phyloP scores from a whole-genome alignment of 352 stramenopile species.

The Globisporangium emineosum region DNA sequence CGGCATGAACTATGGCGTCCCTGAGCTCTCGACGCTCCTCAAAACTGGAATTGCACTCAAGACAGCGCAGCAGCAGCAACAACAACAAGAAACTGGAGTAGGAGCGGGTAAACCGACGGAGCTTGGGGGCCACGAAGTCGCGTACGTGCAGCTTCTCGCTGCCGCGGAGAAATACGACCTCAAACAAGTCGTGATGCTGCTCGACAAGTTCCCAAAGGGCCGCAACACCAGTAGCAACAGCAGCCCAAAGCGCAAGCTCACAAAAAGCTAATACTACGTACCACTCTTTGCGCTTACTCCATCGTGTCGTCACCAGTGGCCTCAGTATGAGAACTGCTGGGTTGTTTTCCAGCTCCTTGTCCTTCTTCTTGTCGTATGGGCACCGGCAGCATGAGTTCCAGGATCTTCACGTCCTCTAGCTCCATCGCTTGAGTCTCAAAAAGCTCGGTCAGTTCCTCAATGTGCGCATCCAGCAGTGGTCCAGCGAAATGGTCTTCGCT shows the following conservation, averaged over 20 bases:
- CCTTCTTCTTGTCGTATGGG: background rate
- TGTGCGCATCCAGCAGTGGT: conserved; percentile 37
- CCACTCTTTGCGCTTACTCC: background rate
- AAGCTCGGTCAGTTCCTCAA: conserved; percentile 48
- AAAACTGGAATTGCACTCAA: conserved; percentile 55
- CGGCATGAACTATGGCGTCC: conserved; percentile 67
- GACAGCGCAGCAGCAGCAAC: conserved; percentile 8
- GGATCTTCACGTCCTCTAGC: conserved; percentile 40
- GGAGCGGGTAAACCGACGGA: conserved; percentile 20
- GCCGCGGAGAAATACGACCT: conserved; percentile 78
- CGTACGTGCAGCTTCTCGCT: conserved; percentile 55
- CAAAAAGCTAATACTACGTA: background rate
- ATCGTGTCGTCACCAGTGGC: background rate
- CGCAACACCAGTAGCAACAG: conserved; percentile 17
- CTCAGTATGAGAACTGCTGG: too few species aligned
- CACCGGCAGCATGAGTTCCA: conserved; percentile 2
- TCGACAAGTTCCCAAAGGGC: conserved; percentile 73
- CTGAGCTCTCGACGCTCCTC: conserved; percentile 57
- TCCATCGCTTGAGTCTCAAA: conserved; percentile 53
- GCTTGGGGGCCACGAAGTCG: conserved; percentile 45
- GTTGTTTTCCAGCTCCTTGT: background rate
- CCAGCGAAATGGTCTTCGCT: conserved; percentile 41
- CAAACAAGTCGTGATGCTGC: conserved; percentile 54
- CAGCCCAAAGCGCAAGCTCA: conserved; percentile 22
- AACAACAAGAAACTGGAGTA: background rate